phyloP scores from a whole-genome alignment of 192 early-diverging fungal species.

The Coemansia sp. region DNA sequence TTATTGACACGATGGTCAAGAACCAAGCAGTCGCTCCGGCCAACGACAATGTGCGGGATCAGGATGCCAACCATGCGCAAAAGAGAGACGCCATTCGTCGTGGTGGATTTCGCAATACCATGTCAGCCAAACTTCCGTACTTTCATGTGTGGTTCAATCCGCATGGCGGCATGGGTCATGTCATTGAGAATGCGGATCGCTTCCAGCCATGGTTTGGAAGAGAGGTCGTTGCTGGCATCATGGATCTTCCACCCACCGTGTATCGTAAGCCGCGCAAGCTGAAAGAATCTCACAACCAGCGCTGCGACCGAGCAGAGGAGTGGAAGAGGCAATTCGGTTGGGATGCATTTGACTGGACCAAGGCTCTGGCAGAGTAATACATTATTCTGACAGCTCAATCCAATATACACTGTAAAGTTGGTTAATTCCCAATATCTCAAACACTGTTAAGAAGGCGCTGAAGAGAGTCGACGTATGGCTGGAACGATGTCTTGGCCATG shows the following conservation, averaged over 20 bases:
- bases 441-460: neutral
- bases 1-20: conserved; percentile 74
- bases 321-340: conserved; percentile 65
- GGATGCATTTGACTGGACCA: conserved; percentile 88
- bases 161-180: conserved; percentile 88
- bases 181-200: conserved; percentile 83
- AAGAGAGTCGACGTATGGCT: neutral
- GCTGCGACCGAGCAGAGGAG: conserved; percentile 55
- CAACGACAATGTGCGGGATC: conserved; percentile 29
- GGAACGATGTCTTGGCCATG: neutral
- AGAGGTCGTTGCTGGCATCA: conserved; percentile 80
- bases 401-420: neutral
- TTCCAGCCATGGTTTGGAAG: conserved; percentile 90
- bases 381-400: neutral
- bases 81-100: conserved; percentile 36
- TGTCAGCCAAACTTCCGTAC: conserved; percentile 86
- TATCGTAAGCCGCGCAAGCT: conserved; percentile 71
- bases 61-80: conserved; percentile 34
- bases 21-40: conserved; percentile 22
- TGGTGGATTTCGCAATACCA: conserved; percentile 70
- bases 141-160: conserved; percentile 98
- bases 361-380: conserved; percentile 20
- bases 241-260: conserved; percentile 76
- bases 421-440: neutral
- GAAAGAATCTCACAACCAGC: conserved; percentile 56